Evolutionary conservation across 305 asterid species (phyloP).

Genomic region (Fraxinus floribunda): DNA sequence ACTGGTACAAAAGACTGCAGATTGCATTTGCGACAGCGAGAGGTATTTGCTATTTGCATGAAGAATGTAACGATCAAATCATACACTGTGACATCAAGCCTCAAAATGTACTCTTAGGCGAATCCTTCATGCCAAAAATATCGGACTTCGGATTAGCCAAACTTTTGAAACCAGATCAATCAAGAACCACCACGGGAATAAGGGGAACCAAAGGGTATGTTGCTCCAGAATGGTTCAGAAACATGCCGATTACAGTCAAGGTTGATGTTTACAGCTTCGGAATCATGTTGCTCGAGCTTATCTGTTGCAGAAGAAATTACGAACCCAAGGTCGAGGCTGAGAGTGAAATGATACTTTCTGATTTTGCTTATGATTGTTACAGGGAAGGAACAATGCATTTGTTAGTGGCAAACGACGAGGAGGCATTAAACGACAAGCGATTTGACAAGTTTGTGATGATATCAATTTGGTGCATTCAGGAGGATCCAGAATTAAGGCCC

Average conservation of each 20-base stretch:
- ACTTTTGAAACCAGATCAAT: constrained; percentile 33
- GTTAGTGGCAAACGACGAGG: background rate
- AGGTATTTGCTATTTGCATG: constrained; percentile 39
- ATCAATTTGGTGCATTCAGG: constrained; percentile 40
- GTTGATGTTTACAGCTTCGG: constrained; percentile 42
- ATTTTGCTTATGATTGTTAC: background rate
- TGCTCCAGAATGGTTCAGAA: constrained; percentile 39
- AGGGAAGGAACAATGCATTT: background rate
- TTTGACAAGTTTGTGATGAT: constrained; percentile 15
- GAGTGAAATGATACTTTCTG: background rate
- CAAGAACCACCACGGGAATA: constrained; percentile 23
- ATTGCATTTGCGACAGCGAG: constrained; percentile 12
- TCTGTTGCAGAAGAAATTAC: constrained; percentile 20
- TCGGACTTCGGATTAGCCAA: constrained; percentile 44
- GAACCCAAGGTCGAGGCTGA: background rate
- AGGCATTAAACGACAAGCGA: background rate
- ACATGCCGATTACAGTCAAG: constrained; percentile 20
- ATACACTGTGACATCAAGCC: constrained; percentile 49
- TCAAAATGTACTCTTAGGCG: constrained; percentile 39
- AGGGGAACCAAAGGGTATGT: constrained; percentile 40
- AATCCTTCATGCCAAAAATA: constrained; percentile 26
- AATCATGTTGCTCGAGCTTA: constrained; percentile 27
- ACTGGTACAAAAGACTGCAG: too few relatives aligned
- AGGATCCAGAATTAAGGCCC: constrained; percentile 34
- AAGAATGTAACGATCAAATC: constrained; percentile 36